These are phyloP conservation scores for Physcomitrellopsis africana DNA, from an alignment of 225 moss, liverwort and hornwort genomes.

Conservation along the genomic window DNA sequence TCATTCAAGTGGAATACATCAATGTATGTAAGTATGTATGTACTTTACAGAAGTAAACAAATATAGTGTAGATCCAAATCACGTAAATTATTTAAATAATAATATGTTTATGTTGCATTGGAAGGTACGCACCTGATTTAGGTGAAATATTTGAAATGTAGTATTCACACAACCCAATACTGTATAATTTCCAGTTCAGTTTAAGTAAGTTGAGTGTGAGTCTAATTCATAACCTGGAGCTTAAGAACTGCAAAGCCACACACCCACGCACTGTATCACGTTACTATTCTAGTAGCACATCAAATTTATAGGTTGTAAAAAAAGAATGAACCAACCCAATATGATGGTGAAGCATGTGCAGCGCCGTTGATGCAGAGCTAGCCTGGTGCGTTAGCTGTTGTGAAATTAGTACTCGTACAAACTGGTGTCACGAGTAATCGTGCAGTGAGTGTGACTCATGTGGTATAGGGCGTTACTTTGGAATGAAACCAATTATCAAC, in stretches of 20 bases:
- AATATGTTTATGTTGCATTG: too few relatives aligned
- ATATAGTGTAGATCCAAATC: too few relatives aligned
- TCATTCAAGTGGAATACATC: too few relatives aligned
- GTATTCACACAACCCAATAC: too few relatives aligned
- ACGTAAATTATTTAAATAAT: too few relatives aligned
- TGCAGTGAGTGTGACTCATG: neutral
- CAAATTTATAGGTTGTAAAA: neutral
- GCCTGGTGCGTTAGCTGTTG: neutral
- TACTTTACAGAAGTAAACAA: too few relatives aligned
- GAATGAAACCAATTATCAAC: constrained; percentile 1
- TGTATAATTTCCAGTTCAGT: too few relatives aligned
- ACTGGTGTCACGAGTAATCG: neutral
- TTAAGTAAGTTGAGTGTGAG: neutral
- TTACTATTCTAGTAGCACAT: neutral
- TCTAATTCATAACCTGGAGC: neutral
- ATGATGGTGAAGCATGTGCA: neutral
- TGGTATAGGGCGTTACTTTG: neutral
- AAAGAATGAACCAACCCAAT: neutral
- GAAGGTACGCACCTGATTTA: too few relatives aligned
- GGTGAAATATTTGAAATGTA: too few relatives aligned
- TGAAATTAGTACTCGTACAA: neutral
- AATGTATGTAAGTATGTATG: too few relatives aligned
- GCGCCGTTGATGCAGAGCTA: neutral
- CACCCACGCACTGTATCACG: neutral
- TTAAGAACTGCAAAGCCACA: neutral